Conservation (phyloP, 2,329 filamentous ascomycete genomes). For the Calonectria hawksworthii region DNA sequence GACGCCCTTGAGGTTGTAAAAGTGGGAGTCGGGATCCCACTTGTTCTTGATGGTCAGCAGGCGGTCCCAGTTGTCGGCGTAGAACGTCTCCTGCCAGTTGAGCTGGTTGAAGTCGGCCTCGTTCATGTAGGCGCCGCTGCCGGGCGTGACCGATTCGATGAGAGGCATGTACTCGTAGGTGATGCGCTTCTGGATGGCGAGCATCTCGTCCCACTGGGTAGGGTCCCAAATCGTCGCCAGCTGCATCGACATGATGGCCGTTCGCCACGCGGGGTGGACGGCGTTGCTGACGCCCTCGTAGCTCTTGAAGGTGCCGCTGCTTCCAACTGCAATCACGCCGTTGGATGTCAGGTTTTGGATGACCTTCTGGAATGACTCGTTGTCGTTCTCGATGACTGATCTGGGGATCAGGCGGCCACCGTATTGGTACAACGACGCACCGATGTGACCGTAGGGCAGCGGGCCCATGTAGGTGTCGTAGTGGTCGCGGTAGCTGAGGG, state of each 20-base stretch:
- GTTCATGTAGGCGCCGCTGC: slow-evolving; percentile 63
- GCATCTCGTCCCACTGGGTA: slow-evolving; percentile 45
- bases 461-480: slow-evolving; percentile 52
- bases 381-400: slow-evolving; percentile 47
- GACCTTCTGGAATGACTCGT: slow-evolving; percentile 46
- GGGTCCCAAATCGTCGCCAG: slow-evolving; percentile 46
- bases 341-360: slow-evolving; percentile 48
- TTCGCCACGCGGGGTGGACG: slow-evolving; percentile 56
- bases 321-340: slow-evolving; percentile 49
- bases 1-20: slow-evolving; percentile 63
- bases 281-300: slow-evolving; percentile 50
- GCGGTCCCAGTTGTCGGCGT: slow-evolving; percentile 59
- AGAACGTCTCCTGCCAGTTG: slow-evolving; percentile 61
- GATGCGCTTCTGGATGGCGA: slow-evolving; percentile 48
- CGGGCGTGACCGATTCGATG: slow-evolving; percentile 54
- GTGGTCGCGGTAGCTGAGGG: slow-evolving; percentile 49
- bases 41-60: slow-evolving; percentile 63
- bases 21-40: slow-evolving; percentile 63
- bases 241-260: slow-evolving; percentile 50
- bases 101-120: slow-evolving; percentile 64
- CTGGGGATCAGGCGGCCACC: slow-evolving; percentile 55
- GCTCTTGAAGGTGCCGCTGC: slow-evolving; percentile 48
- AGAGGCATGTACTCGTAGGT: slow-evolving; percentile 45
- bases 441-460: slow-evolving; percentile 50
- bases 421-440: slow-evolving; percentile 51